Evolutionary conservation across 768 basidiomycete genomes (phyloP), one percentile per base, ranked within the genome.

Genomic region (Lepiota venenata): DNA sequence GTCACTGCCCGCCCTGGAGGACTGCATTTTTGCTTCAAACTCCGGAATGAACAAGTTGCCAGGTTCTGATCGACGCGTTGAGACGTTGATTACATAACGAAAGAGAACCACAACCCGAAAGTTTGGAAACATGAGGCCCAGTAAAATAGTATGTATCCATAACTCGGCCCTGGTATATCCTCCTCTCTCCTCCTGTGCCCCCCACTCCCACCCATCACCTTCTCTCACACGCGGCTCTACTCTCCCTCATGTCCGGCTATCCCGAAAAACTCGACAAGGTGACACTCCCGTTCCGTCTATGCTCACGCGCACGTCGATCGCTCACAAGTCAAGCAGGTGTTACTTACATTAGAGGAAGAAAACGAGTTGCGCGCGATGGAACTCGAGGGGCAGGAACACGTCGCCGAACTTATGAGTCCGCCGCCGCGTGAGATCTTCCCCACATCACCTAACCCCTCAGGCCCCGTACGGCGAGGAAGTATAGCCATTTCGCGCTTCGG

Each of bases 401-500:
- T 52, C 14, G 44, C 51, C 6, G 43, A 18, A 3, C 52, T 40
- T 9, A 11, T 9, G 14, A 45, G 29, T 18, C 8, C 25, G 11
- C 25, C 38, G 14, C 47, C 36, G n/a, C 52, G 45, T 20, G 38
- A 27, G 27, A 21, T 38, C 7, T 25, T 42, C 1, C 9, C 29
- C 9, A 42, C 52, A 27, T 14, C 40, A 7, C 2, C 38, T n/a
- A 18, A 15, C 15, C 44, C 15, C 25, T 39, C 22, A 29, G 25
- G 47, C 16, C 52, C 38, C 25, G 25, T 25, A 29, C 42, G 44
- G 15, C 51, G 51, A 1, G 52, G 52, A 35, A 54, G 52, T 15
- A 54, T 54, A 47, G 40, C 52, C 29, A 54, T 54, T 29, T 54
- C 52, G 18, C 45, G 52, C 29, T 47, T 54, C 37, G 52, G 52